Percentiles rank a stretch among this genome's conserved stretches.
Evolutionary conservation across 202 grass and related monocot genomes (phyloP).

Genomic region (Saccharum hybrid): DNA sequence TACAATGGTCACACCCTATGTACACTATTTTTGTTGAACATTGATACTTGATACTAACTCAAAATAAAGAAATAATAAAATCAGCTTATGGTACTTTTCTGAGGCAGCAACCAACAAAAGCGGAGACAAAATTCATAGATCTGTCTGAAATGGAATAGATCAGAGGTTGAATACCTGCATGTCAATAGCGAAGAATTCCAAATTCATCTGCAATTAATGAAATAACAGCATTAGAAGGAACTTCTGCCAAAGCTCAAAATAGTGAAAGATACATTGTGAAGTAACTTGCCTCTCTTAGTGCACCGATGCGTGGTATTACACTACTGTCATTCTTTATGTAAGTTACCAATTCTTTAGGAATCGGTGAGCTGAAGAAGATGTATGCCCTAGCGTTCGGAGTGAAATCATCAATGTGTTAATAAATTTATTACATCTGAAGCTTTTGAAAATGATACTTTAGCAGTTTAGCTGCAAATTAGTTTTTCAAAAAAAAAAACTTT

Average conservation of each 20-base stretch:
- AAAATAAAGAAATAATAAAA: constrained; percentile 23
- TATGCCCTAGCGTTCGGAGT: constrained; percentile 67
- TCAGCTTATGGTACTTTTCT: not conserved
- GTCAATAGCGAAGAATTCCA: constrained; percentile 97
- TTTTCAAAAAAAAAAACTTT: constrained; percentile 14
- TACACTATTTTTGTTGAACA: not conserved
- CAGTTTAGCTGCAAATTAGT: constrained; percentile 16
- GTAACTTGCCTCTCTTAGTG: constrained; percentile 78
- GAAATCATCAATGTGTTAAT: constrained; percentile 35
- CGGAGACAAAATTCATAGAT: not conserved
- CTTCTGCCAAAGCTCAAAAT: not conserved
- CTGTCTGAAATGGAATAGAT: not conserved
- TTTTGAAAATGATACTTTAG: constrained; percentile 36
- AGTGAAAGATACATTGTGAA: not conserved
- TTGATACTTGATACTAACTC: constrained; percentile 4
- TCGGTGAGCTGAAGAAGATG: constrained; percentile 86
- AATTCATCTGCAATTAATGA: constrained; percentile 79
- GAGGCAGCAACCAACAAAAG: not conserved
- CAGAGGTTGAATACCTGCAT: constrained; percentile 72
- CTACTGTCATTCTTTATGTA: constrained; percentile 96
- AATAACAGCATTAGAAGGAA: constrained; percentile 40
- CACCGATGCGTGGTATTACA: constrained; percentile 88
- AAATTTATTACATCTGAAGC: constrained; percentile 26
- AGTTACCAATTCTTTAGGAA: constrained; percentile 83
- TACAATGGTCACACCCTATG: constrained; percentile 9